These are phyloP conservation scores for Quercus mongolica DNA, from an alignment of 306 rosid species.

Conservation along the genomic window DNA sequence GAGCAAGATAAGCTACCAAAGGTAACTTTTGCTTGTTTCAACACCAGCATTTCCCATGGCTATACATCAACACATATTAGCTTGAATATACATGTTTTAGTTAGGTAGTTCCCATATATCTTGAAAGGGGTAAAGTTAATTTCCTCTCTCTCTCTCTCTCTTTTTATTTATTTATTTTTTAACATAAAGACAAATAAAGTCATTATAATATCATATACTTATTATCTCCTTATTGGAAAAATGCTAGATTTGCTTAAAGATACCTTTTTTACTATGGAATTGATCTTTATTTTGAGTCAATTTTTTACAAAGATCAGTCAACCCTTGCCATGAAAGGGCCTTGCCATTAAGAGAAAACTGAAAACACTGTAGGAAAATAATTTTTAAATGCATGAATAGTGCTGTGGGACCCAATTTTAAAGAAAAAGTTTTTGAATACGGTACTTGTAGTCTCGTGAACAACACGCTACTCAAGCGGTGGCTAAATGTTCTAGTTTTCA, in stretches of 20 bases:
- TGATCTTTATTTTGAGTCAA: background rate
- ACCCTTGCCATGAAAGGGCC: background rate
- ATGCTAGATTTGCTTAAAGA: background rate
- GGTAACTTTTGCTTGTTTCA: constrained; percentile 37
- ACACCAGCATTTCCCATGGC: background rate
- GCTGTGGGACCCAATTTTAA: no score
- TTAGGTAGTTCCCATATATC: background rate
- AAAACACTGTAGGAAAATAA: no score
- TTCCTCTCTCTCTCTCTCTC: background rate
- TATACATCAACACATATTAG: background rate
- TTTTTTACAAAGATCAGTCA: background rate
- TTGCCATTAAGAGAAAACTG: background rate
- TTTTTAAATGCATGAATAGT: no score
- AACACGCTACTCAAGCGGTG: no score
- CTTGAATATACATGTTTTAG: background rate
- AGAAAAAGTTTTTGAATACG: no score
- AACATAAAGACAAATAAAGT: background rate
- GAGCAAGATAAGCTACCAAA: constrained; percentile 65
- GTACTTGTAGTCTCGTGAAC: no score
- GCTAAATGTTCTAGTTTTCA: background rate
- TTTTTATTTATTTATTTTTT: background rate
- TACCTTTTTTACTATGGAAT: background rate
- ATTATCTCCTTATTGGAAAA: background rate
- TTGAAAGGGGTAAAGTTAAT: background rate
- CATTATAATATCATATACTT: no score